Percentiles rank a stretch among this genome's conserved stretches.
phyloP scores from a whole-genome alignment of 176 grass and related monocot genomes.

The Alopecurus myosuroides region DNA sequence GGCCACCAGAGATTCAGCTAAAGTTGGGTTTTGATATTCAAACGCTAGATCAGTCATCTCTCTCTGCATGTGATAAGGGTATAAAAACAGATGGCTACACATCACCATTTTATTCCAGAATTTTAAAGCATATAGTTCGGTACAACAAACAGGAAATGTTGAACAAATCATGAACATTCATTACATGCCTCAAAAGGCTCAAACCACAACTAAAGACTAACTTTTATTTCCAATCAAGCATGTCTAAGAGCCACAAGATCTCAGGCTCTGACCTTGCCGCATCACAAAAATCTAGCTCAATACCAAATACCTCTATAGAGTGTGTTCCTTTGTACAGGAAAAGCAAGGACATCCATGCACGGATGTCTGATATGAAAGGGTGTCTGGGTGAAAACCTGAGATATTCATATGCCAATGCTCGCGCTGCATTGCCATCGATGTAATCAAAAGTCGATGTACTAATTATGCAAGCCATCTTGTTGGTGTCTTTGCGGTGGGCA shows the following conservation, averaged over 20 bases:
- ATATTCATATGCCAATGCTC: slow-evolving; percentile 69
- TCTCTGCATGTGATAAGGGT: not conserved
- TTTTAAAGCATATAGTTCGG: not conserved
- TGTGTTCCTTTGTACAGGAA: slow-evolving; percentile 44
- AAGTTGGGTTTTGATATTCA: not conserved
- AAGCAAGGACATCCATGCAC: slow-evolving; percentile 73
- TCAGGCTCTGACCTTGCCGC: slow-evolving; percentile 59
- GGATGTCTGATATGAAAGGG: slow-evolving; percentile 73
- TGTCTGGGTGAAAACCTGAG: slow-evolving; percentile 64
- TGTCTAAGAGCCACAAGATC: slow-evolving; percentile 74
- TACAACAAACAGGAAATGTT: slow-evolving; percentile 10
- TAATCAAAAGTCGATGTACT: slow-evolving; percentile 68
- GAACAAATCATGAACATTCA: slow-evolving; percentile 24
- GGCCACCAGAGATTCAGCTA: not conserved
- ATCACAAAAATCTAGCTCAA: slow-evolving; percentile 84
- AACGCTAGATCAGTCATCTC: not conserved
- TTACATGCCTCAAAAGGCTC: slow-evolving; percentile 22
- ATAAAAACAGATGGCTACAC: not conserved
- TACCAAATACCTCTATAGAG: slow-evolving; percentile 58
- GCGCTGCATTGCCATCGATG: slow-evolving; percentile 51
- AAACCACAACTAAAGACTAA: not conserved
- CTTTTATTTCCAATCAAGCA: slow-evolving; percentile 86
- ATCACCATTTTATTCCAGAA: not conserved
- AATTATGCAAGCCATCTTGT: slow-evolving; percentile 63
- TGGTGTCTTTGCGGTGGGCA: slow-evolving; percentile 55